Conservation (phyloP, 1,139 yeast genomes). For the Blastobotrys buckinghamii region DNA sequence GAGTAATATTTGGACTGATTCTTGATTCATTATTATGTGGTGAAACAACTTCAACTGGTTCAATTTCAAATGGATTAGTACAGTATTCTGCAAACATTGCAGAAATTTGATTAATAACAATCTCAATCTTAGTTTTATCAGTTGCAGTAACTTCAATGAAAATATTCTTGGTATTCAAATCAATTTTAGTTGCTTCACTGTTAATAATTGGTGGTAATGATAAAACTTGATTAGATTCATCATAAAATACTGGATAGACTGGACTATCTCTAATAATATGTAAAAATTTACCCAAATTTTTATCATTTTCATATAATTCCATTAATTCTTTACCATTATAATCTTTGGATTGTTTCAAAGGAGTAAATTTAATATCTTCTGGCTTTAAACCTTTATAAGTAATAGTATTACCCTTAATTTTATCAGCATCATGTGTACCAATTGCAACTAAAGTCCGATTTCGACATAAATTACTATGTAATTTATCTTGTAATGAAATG, state of each 20-base stretch:
- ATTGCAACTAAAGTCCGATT: slow-evolving; percentile 95
- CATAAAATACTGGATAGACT: slow-evolving; percentile 85
- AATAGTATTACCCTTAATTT: slow-evolving; percentile 76
- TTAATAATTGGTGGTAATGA: slow-evolving; percentile 97
- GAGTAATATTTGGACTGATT: slow-evolving; percentile 63
- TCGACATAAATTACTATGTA: slow-evolving; percentile 93
- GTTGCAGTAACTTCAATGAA: slow-evolving; percentile 95
- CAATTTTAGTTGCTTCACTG: slow-evolving; percentile 83
- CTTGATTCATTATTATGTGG: slow-evolving; percentile 78
- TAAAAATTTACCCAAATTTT: slow-evolving; percentile 80
- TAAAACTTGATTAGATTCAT: slow-evolving; percentile 69
- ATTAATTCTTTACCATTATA: slow-evolving; percentile 75
- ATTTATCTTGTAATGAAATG: slow-evolving; percentile 92
- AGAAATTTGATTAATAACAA: slow-evolving; percentile 84
- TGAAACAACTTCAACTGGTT: slow-evolving; percentile 81
- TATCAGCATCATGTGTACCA: slow-evolving; percentile 95
- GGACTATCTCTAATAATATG: slow-evolving; percentile 87
- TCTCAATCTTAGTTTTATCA: slow-evolving; percentile 86
- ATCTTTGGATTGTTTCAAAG: slow-evolving; percentile 76
- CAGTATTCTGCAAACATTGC: slow-evolving; percentile 90
- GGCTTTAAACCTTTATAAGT: slow-evolving; percentile 78
- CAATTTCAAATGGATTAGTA: slow-evolving; percentile 61
- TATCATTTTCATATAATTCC: slow-evolving; percentile 88
- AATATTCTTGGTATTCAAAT: slow-evolving; percentile 77
- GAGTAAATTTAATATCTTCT: slow-evolving; percentile 60